Evolutionary conservation across 805 yeast species (phyloP).

Genomic region (Lipomyces chichibuensis): DNA sequence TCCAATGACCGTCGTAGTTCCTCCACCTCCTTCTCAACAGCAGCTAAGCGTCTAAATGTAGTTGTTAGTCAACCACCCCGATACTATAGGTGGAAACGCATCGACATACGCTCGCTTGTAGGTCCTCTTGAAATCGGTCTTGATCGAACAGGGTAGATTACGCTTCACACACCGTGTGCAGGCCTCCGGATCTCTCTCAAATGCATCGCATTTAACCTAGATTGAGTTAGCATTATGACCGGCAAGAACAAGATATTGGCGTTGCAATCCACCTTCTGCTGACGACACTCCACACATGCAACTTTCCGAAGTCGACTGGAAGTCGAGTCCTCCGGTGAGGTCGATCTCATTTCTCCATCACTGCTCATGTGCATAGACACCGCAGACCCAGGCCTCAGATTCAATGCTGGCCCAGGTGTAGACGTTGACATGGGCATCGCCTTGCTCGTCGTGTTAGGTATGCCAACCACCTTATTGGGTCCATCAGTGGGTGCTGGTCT

Average conservation of each 20-base stretch:
- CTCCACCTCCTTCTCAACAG: conserved; percentile 72
- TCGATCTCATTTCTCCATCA: conserved; percentile 18
- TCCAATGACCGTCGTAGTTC: conserved; percentile 62
- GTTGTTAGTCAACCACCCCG: neutral
- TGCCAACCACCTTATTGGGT: neutral
- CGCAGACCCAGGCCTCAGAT: neutral
- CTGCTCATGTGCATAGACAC: conserved; percentile 13
- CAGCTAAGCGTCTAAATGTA: conserved; percentile 43
- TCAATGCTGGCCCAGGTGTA: neutral
- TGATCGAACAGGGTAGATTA: conserved; percentile 68
- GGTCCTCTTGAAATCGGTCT: conserved; percentile 84
- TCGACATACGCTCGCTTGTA: conserved; percentile 75
- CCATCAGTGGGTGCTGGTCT: neutral
- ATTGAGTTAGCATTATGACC: neutral
- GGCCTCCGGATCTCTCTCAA: conserved; percentile 70
- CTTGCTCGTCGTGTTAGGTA: neutral
- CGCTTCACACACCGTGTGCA: conserved; percentile 82
- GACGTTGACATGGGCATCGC: neutral
- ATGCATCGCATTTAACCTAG: conserved; percentile 79
- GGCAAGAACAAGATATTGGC: neutral
- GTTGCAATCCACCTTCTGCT: conserved; percentile 63
- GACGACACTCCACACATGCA: conserved; percentile 96
- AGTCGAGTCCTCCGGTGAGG: conserved; percentile 30
- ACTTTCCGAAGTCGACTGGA: conserved; percentile 41
- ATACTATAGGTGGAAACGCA: neutral